These are phyloP conservation scores for Pyrenophora teres DNA, from an alignment of 2,329 filamentous ascomycete species.

Conservation along the genomic window DNA sequence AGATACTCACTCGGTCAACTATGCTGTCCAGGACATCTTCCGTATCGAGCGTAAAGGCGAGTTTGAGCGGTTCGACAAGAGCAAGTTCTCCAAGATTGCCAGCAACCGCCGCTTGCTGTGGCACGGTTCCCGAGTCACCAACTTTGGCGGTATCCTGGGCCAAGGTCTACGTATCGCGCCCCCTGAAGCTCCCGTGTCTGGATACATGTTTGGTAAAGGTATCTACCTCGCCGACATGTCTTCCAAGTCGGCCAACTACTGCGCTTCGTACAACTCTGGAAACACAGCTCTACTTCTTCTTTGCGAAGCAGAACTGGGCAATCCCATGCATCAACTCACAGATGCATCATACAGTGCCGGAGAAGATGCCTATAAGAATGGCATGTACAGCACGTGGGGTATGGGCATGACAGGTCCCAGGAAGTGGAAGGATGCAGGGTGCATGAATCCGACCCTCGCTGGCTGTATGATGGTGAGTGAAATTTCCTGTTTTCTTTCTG, in stretches of 20 bases:
- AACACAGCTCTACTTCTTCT: constrained; percentile 75
- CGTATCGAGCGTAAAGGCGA: constrained; percentile 79
- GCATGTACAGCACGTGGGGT: constrained; percentile 71
- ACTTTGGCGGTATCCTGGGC: constrained; percentile 84
- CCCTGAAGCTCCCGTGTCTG: constrained; percentile 75
- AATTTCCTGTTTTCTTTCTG: neutral
- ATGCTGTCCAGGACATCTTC: constrained; percentile 75
- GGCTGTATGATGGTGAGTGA: constrained; percentile 71
- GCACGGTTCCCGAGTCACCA: constrained; percentile 84
- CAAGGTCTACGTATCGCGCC: constrained; percentile 91
- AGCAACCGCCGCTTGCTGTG: constrained; percentile 78
- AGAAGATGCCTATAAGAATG: constrained; percentile 62
- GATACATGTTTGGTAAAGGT: constrained; percentile 90
- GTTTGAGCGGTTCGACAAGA: constrained; percentile 67
- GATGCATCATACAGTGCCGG: constrained; percentile 66
- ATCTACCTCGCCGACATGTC: constrained; percentile 84
- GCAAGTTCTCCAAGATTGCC: constrained; percentile 57
- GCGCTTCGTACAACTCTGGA: constrained; percentile 64
- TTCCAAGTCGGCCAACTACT: constrained; percentile 82
- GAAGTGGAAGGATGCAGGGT: constrained; percentile 75
- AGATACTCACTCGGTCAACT: constrained; percentile 65
- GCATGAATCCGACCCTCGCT: constrained; percentile 66
- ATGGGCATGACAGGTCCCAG: constrained; percentile 67
- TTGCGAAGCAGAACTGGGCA: constrained; percentile 81
- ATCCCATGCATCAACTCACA: constrained; percentile 70